Percentiles rank a stretch among this genome's conserved stretches.
Conservation (phyloP, 2,329 filamentous ascomycete genomes). For the Penicillium sp. region DNA sequence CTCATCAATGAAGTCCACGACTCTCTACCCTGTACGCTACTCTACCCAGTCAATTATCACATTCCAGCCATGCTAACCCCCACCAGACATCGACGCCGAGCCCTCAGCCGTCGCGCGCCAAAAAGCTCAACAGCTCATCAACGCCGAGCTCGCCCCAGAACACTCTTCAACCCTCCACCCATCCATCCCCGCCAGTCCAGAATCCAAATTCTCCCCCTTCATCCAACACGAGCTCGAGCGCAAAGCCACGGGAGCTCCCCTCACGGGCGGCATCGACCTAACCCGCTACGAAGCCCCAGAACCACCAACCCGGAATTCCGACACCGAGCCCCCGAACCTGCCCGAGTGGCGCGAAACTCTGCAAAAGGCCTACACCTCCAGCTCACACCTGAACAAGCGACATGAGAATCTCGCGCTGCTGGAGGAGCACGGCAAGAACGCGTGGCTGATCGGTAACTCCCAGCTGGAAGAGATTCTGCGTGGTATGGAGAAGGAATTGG, state of each 20-base stretch:
- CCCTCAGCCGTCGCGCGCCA: constrained; percentile 67
- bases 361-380: constrained; percentile 62
- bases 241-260: constrained; percentile 64
- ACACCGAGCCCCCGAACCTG: constrained; percentile 40
- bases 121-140: constrained; percentile 72
- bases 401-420: constrained; percentile 73
- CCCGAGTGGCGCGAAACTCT: constrained; percentile 59
- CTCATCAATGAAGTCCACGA: constrained; percentile 74
- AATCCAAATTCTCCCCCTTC: constrained; percentile 67
- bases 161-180: constrained; percentile 61
- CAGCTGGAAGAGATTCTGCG: constrained; percentile 75
- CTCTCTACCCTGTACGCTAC: constrained; percentile 77
- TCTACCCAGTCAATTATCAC: not conserved
- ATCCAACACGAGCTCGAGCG: constrained; percentile 72
- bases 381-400: constrained; percentile 63
- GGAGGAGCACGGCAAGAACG: constrained; percentile 82
- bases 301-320: constrained; percentile 54
- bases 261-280: constrained; percentile 71
- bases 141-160: constrained; percentile 65
- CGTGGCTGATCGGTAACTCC: constrained; percentile 87
- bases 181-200: constrained; percentile 60
- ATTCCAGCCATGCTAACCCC: constrained; percentile 24
- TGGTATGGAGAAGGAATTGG: constrained; percentile 75
- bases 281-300: constrained; percentile 82
- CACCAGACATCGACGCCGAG: constrained; percentile 78